Percentiles rank a stretch among this genome's conserved stretches.
These are phyloP conservation scores for Lumnitzera racemosa DNA, from an alignment of 345 rosid species.

Conservation along the genomic window DNA sequence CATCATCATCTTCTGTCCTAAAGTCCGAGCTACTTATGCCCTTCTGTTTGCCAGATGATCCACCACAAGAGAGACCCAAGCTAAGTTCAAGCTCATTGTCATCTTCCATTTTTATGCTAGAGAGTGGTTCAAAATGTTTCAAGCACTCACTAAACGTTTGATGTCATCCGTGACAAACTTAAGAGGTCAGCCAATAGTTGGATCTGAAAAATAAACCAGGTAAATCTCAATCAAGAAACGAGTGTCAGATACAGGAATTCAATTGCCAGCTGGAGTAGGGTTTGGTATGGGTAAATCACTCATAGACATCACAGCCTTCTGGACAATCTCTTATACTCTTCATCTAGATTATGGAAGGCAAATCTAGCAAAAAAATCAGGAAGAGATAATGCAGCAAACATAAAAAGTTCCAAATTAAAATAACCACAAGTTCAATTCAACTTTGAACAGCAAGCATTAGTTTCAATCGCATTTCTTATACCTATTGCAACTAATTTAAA, in stretches of 20 bases:
- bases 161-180: neutral
- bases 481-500: no score
- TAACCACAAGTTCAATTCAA: no score
- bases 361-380: no score
- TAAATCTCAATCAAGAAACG: neutral
- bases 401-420: no score
- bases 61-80: conserved; percentile 88
- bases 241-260: neutral
- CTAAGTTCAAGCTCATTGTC: conserved; percentile 93
- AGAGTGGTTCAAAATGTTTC: conserved; percentile 4
- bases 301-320: neutral
- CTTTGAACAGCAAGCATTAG: no score
- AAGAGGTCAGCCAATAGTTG: neutral
- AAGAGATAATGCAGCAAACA: no score
- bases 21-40: conserved; percentile 44
- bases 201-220: neutral
- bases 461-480: no score
- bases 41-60: conserved; percentile 64
- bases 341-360: no score
- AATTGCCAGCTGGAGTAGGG: neutral
- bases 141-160: neutral
- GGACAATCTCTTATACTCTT: no score
- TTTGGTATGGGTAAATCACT: neutral
- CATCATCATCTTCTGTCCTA: conserved; percentile 51
- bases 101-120: conserved; percentile 52